These are phyloP conservation scores for Fusarium clavum DNA, from an alignment of 2,329 filamentous ascomycete genomes.

Conservation along the genomic window DNA sequence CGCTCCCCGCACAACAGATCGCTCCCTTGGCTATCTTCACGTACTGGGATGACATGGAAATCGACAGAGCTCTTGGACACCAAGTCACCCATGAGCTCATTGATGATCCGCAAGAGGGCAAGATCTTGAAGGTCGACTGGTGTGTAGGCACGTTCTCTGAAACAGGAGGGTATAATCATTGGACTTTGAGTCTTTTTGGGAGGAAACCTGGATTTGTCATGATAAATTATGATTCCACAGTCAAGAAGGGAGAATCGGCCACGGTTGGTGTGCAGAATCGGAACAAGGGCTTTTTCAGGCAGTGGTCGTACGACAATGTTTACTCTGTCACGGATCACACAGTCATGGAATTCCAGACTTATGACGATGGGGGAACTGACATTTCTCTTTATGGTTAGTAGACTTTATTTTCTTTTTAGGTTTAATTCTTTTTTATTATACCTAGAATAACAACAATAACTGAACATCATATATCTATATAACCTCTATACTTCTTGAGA, in stretches of 20 bases:
- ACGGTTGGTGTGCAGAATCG: not conserved
- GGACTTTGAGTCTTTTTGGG: not conserved
- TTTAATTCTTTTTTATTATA: too few species aligned
- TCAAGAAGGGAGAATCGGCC: not conserved
- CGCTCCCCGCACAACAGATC: accelerated
- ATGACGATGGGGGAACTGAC: not conserved
- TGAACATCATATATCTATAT: too few species aligned
- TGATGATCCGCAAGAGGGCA: accelerated
- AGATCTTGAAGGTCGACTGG: not conserved
- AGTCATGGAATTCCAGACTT: not conserved
- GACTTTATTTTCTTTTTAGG: too few species aligned
- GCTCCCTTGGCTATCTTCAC: not conserved
- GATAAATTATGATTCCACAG: not conserved
- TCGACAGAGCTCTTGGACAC: not conserved
- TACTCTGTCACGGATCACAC: not conserved
- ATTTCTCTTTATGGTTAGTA: too few species aligned
- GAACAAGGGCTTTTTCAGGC: not conserved
- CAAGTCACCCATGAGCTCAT: not conserved
- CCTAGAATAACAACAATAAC: too few species aligned
- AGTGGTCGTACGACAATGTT: not conserved
- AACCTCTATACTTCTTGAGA: too few species aligned
- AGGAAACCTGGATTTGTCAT: not conserved
- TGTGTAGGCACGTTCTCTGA: not conserved
- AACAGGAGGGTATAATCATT: not conserved
- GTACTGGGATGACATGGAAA: not conserved